A percentile compares a stretch with the other conserved stretches of the same genome.
Conservation (phyloP, 2,329 filamentous ascomycete species). For the Ophiosphaerella herpotricha region DNA sequence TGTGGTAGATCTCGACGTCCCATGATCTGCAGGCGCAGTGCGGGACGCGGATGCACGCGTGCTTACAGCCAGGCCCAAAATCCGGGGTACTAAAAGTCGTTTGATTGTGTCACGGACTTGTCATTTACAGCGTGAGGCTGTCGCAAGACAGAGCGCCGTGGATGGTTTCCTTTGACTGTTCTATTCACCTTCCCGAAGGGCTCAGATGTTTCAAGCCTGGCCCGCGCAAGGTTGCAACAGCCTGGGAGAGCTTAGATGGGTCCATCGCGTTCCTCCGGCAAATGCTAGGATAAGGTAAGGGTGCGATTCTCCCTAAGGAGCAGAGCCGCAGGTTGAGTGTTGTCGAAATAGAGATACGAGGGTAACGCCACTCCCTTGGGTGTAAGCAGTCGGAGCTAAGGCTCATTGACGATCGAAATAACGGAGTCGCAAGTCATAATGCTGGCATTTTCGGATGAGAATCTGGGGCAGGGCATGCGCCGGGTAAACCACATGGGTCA, state of each 20-base stretch:
- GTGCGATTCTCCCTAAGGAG: constrained; percentile 4
- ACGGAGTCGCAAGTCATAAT: constrained; percentile 5
- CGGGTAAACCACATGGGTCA: constrained; percentile 27
- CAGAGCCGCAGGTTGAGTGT: constrained; percentile 7
- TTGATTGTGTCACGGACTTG: constrained; percentile 15
- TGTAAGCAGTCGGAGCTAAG: constrained; percentile 17
- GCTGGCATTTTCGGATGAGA: constrained; percentile 14
- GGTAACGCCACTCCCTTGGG: constrained; percentile 16
- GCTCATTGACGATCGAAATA: constrained; percentile 27
- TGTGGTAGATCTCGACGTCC: constrained; percentile 22
- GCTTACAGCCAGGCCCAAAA: constrained; percentile 19
- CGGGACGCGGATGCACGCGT: constrained; percentile 25
- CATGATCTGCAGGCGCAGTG: constrained; percentile 28
- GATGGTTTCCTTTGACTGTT: constrained; percentile 2
- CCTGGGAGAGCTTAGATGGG: not conserved
- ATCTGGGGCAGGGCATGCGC: constrained; percentile 15
- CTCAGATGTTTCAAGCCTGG: constrained; percentile 6
- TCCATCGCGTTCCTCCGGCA: constrained; percentile 3
- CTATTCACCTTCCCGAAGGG: constrained; percentile 17
- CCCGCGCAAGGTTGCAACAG: constrained; percentile 2
- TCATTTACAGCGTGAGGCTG: constrained; percentile 22
- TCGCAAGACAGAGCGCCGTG: constrained; percentile 19
- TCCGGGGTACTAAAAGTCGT: constrained; percentile 8
- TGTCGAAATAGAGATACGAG: constrained; percentile 16
- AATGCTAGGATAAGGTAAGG: constrained; percentile 3